Base-by-base conservation (phyloP, 1,139 yeast genomes). In the Suhomyces anneliseae region DNA sequence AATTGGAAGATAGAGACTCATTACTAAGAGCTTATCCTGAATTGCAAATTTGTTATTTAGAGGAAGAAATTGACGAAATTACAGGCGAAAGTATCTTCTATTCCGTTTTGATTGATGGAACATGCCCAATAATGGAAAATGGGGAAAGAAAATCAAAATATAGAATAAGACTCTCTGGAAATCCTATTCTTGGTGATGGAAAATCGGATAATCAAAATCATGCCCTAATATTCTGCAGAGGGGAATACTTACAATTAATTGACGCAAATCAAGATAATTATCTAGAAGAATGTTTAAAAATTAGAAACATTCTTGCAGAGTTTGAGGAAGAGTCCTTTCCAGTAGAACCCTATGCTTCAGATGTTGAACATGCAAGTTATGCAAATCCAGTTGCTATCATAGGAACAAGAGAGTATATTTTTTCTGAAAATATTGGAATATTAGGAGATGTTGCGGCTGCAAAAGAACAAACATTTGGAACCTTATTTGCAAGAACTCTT, bases 211-310 rank as follows among this genome's bases (percentile, higher is more conserved):
- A 89, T 58, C 96, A 89, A 61, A 89, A 89, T 57, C 83, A 82
- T 60, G 78, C 95, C 0, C 58, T 89, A n/a, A 80, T 87, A 2
- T 89, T 83, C 58, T 83, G 85, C 55, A 77, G 96, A 35, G 96
- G 96, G 1, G 96, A 89, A 57, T 89, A 88, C 57, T 85, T 89
- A 51, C 96, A 89, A 64, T 87, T 89, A 1, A 81, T 89, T 39
- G 96, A 89, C 67, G 93, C 96, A 0, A 89, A 89, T 55, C 96
- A 89, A 61, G 96, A 89, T 61, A 87, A 89, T 60, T 89, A 89
- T 60, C 60, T 89, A 29, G 96, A 89, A 59, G 96, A 89, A 60
- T 89, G 96, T 57, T 63, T 89, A 50, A 89, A 89, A 62, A 87
- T 89, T 34, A 78, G 95, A 54, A 83, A 90, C 6, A 81, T 88